These are phyloP conservation scores for Termitomyces heimii DNA, from an alignment of 768 basidiomycete genomes.

Conservation along the genomic window DNA sequence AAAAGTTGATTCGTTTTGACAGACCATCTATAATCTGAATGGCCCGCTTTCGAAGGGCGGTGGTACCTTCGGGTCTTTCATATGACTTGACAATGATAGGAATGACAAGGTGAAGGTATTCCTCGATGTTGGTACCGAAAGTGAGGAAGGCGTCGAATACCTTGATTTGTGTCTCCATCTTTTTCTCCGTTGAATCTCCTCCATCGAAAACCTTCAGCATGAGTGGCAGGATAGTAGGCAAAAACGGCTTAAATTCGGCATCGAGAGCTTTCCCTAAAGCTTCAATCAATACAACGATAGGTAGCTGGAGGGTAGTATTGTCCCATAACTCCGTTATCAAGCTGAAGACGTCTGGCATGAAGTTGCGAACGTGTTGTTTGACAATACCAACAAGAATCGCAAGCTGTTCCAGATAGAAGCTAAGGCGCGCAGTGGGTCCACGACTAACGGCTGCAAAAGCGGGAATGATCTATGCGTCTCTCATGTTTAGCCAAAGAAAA, in stretches of 20 bases:
- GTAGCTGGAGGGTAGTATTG: constrained; percentile 73
- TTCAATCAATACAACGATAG: constrained; percentile 89
- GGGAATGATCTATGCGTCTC: constrained; percentile 69
- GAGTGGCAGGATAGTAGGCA: constrained; percentile 84
- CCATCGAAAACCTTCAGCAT: constrained; percentile 89
- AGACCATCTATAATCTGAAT: constrained; percentile 89
- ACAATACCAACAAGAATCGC: constrained; percentile 94
- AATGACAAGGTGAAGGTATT: constrained; percentile 94
- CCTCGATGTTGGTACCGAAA: constrained; percentile 95
- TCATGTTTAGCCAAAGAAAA: background rate
- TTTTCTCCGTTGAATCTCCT: constrained; percentile 69
- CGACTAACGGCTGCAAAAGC: constrained; percentile 89
- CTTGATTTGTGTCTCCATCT: constrained; percentile 75
- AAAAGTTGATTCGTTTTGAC: constrained; percentile 91
- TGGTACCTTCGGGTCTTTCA: constrained; percentile 72
- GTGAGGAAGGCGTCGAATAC: constrained; percentile 93
- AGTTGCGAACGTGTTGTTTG: constrained; percentile 94
- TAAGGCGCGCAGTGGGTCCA: constrained; percentile 71
- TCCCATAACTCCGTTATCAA: constrained; percentile 93
- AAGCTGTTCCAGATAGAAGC: constrained; percentile 92
- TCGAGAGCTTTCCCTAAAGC: constrained; percentile 90
- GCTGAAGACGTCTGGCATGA: constrained; percentile 77
- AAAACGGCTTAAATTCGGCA: constrained; percentile 95
- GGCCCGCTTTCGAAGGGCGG: constrained; percentile 76
- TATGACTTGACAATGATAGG: constrained; percentile 91